A percentile compares a stretch with the other conserved stretches of the same genome.
Evolutionary conservation across 177 flowering plant genomes (phyloP).

Genomic region (Telopea speciosissima): DNA sequence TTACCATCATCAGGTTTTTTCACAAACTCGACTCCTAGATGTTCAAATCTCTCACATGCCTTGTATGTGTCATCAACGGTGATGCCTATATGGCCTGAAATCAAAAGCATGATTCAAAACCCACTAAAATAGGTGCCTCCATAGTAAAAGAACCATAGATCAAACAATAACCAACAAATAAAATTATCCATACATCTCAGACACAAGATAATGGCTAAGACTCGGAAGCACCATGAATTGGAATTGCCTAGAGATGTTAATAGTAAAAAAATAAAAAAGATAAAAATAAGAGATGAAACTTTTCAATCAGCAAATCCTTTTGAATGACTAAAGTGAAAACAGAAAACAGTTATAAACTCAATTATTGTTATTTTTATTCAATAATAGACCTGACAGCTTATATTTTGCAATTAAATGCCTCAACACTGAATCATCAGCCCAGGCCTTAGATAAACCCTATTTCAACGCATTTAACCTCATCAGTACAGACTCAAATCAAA

Average conservation of each 20-base stretch:
- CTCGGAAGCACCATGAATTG: background rate
- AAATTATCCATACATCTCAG: background rate
- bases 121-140: background rate
- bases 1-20: conserved; percentile 93
- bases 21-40: conserved; percentile 78
- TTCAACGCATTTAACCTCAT: too few species aligned
- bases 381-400: too few species aligned
- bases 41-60: conserved; percentile 85
- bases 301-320: too few species aligned
- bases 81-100: conserved; percentile 89
- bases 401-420: too few species aligned
- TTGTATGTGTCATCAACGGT: conserved; percentile 87
- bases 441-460: too few species aligned
- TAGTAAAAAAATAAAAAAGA: too few species aligned
- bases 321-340: too few species aligned
- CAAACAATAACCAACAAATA: background rate
- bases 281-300: background rate
- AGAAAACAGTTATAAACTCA: too few species aligned
- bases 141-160: background rate
- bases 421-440: too few species aligned
- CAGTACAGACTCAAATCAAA: too few species aligned
- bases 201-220: background rate
- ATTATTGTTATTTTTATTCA: too few species aligned
- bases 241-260: background rate
- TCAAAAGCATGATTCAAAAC: background rate